Percentiles rank a stretch among this genome's conserved stretches.
Evolutionary conservation across 352 stramenopile species (phyloP).

Genomic region (Phytophthora aleatoria): DNA sequence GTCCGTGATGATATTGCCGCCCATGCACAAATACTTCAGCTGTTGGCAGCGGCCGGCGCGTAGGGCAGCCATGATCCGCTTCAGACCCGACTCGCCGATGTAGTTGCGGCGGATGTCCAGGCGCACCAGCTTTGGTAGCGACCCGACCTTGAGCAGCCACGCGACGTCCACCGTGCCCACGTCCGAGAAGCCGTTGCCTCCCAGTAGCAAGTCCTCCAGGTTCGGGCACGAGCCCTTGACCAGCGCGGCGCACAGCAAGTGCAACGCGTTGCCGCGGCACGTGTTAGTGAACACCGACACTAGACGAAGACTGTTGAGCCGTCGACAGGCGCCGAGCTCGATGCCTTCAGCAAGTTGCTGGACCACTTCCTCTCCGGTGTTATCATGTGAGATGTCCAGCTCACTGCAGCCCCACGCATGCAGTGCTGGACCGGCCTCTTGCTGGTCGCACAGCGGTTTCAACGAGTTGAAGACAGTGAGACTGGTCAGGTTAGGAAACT

Average conservation of each 20-base stretch:
- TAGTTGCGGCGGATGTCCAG: constrained; percentile 85
- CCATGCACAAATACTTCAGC: constrained; percentile 87
- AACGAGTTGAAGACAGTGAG: constrained; percentile 64
- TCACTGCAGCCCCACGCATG: constrained; percentile 82
- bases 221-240: constrained; percentile 68
- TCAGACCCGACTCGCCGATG: constrained; percentile 77
- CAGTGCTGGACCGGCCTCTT: constrained; percentile 54
- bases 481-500: constrained; percentile 61
- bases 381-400: constrained; percentile 80
- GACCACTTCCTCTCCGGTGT: constrained; percentile 69
- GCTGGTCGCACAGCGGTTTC: constrained; percentile 58
- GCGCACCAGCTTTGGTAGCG: constrained; percentile 65
- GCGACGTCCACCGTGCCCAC: constrained; percentile 76
- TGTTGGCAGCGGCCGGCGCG: constrained; percentile 49
- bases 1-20: constrained; percentile 87
- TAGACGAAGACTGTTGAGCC: constrained; percentile 59
- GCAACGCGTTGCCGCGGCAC: constrained; percentile 70
- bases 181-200: constrained; percentile 80
- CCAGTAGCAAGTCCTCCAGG: constrained; percentile 68
- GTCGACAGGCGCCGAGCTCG: constrained; percentile 59
- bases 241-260: constrained; percentile 66
- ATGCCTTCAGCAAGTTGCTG: constrained; percentile 72
- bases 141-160: constrained; percentile 67
- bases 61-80: constrained; percentile 72
- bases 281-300: constrained; percentile 86